Conservation (phyloP, 1,139 yeast species). For the Casaregolazyma suthepensis region DNA sequence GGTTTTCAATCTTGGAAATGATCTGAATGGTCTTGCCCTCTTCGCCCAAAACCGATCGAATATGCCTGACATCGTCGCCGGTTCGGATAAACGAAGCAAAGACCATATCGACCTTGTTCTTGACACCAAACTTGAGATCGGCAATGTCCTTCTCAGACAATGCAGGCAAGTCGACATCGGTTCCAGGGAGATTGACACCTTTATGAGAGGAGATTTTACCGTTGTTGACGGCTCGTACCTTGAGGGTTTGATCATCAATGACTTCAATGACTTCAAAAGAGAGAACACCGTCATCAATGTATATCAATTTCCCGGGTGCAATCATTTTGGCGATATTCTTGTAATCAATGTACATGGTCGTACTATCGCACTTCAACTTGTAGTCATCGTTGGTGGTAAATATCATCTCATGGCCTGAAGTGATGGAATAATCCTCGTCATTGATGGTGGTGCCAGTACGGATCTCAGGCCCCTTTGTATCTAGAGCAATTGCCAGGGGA, state of each 20-base stretch:
- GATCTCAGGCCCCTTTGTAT: slow-evolving; percentile 99
- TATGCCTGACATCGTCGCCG: slow-evolving; percentile 81
- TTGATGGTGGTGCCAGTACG: slow-evolving; percentile 93
- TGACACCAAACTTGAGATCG: slow-evolving; percentile 91
- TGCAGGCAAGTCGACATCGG: slow-evolving; percentile 98
- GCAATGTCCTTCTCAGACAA: slow-evolving; percentile 91
- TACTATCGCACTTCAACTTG: slow-evolving; percentile 64
- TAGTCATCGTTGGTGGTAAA: slow-evolving; percentile 87
- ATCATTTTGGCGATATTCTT: slow-evolving; percentile 94
- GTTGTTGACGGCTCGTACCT: slow-evolving; percentile 83
- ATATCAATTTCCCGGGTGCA: slow-evolving; percentile 78
- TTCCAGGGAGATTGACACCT: slow-evolving; percentile 98
- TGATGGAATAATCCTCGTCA: slow-evolving; percentile 73
- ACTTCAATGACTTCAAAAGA: slow-evolving; percentile 88
- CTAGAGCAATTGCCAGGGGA: slow-evolving; percentile 97
- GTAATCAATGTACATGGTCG: slow-evolving; percentile 86
- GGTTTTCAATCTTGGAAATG: slow-evolving; percentile 96
- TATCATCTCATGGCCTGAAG: slow-evolving; percentile 81
- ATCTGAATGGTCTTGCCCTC: slow-evolving; percentile 95
- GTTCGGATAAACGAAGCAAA: slow-evolving; percentile 98
- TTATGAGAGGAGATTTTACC: slow-evolving; percentile 96
- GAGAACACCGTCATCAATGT: slow-evolving; percentile 95
- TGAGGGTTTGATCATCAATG: slow-evolving; percentile 70
- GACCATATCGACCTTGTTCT: slow-evolving; percentile 94
- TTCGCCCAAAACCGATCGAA: slow-evolving; percentile 92